A percentile compares a stretch with the other conserved stretches of the same genome.
These are phyloP conservation scores for Penicillium herquei DNA, from an alignment of 495 filamentous ascomycete species.

Conservation along the genomic window DNA sequence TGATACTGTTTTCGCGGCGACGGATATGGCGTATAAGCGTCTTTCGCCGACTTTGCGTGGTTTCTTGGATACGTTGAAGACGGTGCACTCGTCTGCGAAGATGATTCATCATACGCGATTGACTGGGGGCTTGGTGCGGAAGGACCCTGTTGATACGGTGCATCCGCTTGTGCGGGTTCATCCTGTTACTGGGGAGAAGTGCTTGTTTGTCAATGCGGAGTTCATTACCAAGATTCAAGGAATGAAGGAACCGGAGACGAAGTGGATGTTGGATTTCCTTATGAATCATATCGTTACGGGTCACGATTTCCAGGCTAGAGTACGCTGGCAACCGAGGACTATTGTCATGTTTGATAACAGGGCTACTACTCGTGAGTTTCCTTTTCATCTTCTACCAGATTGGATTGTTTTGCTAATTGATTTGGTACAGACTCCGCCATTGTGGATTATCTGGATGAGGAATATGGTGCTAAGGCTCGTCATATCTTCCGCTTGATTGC, in stretches of 20 bases:
- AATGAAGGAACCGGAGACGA: conserved; percentile 59
- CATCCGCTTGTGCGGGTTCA: conserved; percentile 76
- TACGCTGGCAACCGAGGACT: conserved; percentile 78
- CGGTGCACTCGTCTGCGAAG: conserved; percentile 69
- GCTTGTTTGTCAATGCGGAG: conserved; percentile 76
- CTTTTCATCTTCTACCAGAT: not conserved
- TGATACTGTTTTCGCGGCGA: conserved; percentile 75
- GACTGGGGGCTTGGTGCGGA: conserved; percentile 62
- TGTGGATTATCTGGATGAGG: conserved; percentile 52
- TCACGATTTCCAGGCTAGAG: conserved; percentile 83
- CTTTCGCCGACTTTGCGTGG: conserved; percentile 66
- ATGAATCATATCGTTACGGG: conserved; percentile 82
- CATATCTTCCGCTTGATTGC: conserved; percentile 56
- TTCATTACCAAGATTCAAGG: conserved; percentile 78
- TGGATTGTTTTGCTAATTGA: conserved; percentile 5
- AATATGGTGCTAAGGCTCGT: conserved; percentile 42
- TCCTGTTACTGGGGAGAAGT: conserved; percentile 76
- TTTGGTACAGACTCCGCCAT: conserved; percentile 46
- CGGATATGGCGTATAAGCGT: conserved; percentile 72
- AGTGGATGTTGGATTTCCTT: conserved; percentile 74
- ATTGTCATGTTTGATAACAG: conserved; percentile 86
- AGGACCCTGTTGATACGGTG: conserved; percentile 64
- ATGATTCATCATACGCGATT: conserved; percentile 67
- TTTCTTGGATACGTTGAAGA: conserved; percentile 71
- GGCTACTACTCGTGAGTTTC: conserved; percentile 52